Base-by-base conservation (phyloP, 305 asterid species). In the Coffea humblotiana region DNA sequence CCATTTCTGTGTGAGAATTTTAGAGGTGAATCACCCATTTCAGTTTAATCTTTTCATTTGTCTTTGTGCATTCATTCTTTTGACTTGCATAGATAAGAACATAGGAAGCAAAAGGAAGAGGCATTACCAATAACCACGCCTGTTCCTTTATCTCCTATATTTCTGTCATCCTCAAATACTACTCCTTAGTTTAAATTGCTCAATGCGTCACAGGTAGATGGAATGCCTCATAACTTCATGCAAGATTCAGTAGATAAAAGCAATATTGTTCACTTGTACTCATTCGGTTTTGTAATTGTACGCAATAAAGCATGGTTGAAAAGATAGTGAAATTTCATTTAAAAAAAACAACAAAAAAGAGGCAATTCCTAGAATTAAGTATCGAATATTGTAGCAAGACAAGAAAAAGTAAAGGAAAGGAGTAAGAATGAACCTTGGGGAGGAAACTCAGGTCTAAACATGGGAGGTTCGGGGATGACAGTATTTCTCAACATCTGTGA, bases 361-460 rank as follows among this genome's bases (percentile, higher is more conserved):
- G 43, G 35, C 69, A 74, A 27, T 51, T 78, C 79, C 49, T n/a
- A 72, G 18, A 43, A 43, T 48, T 60, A 63, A n/a, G 61, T 8
- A 7, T 8, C 16, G 29, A 51, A 77, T 23, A 21, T 64, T 10
- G 71, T 67, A 15, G 47, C n/a, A 37, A 23, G n/a, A 13, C 49
- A 6, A 77, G n/a, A 73, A 67, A 69, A 49, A n/a, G 19, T 37
- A 72, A 76, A 77, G 52, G 48, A 2, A 25, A 63, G 71, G 21
- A 66, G 79, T 37, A 71, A 80, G 51, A 72, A 83, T 60, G 83
- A 84, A 96, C 98, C 99, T 91, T 90, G 98, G 68, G 97, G 98
- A 80, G 98, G 95, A 88, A 88, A 96, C 92, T 94, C 98, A 3
- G 99, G 99, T 84, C 83, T 92, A 76, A 92, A 92, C 99, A 96